These are phyloP conservation scores for Spergularia bocconei DNA, from an alignment of 148 eudicot species.

Conservation along the genomic window DNA sequence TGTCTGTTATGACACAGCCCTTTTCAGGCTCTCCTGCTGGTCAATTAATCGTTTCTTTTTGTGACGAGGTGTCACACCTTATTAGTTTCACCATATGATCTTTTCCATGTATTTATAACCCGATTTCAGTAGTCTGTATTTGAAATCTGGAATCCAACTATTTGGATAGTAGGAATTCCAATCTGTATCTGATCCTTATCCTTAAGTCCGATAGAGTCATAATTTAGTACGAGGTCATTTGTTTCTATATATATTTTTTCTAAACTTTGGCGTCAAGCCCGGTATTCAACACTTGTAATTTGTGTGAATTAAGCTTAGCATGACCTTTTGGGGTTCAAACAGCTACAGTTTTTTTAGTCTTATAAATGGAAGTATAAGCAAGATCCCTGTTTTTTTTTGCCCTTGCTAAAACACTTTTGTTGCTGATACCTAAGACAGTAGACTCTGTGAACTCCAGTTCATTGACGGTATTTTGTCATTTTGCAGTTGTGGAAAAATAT, in stretches of 20 bases:
- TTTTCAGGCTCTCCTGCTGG: background rate
- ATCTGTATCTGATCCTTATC: background rate
- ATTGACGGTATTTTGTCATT: slow-evolving; percentile 27
- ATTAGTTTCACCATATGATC: background rate
- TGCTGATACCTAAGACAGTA: background rate
- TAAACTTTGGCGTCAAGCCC: background rate
- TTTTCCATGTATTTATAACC: background rate
- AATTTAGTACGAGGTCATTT: background rate
- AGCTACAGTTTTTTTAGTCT: background rate
- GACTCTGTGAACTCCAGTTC: background rate
- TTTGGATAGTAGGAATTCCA: too few relatives aligned
- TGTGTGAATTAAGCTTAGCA: background rate
- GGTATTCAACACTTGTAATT: background rate
- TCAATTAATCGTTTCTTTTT: background rate
- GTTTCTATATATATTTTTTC: background rate
- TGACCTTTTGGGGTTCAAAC: too few relatives aligned
- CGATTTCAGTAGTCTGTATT: background rate
- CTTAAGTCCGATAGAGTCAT: background rate
- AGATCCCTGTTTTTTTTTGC: background rate
- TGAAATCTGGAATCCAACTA: background rate
- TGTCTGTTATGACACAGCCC: background rate
- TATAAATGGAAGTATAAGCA: background rate
- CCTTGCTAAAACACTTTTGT: background rate
- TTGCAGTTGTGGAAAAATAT: slow-evolving; percentile 63
- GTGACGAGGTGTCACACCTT: background rate